Evolutionary conservation across 352 stramenopile species (phyloP).

Genomic region (Elongisporangium undulatum): DNA sequence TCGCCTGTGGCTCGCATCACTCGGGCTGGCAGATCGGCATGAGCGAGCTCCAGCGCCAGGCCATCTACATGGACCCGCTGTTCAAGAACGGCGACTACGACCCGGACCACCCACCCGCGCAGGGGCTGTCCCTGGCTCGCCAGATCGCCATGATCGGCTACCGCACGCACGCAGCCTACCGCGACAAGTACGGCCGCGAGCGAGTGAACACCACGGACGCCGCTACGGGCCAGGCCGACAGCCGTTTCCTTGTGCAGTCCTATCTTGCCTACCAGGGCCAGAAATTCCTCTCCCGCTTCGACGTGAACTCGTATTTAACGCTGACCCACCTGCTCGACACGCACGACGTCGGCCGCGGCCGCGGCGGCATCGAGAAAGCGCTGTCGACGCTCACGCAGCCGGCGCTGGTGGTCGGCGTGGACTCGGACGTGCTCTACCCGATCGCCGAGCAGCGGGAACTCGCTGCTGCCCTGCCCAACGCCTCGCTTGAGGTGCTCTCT

Average conservation of each 20-base stretch:
- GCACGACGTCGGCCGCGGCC: constrained; percentile 89
- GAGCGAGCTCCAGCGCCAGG: constrained; percentile 93
- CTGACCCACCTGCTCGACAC: constrained; percentile 96
- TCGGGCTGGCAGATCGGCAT: constrained; percentile 97
- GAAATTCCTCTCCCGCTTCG: constrained; percentile 95
- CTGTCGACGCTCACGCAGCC: constrained; percentile 60
- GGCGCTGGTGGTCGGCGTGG: constrained; percentile 91
- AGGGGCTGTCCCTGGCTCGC: constrained; percentile 88
- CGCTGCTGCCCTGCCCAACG: constrained; percentile 72
- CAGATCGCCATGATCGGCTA: constrained; percentile 98
- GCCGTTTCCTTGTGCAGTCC: constrained; percentile 73
- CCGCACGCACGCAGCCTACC: constrained; percentile 90
- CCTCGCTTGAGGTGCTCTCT: constrained; percentile 85
- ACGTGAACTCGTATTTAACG: constrained; percentile 95
- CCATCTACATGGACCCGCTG: constrained; percentile 94
- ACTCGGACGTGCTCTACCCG: constrained; percentile 95
- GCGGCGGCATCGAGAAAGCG: constrained; percentile 71
- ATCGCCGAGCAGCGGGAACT: constrained; percentile 91
- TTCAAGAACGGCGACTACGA: constrained; percentile 87
- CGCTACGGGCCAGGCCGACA: constrained; percentile 13
- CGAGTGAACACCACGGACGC: constrained; percentile 17
- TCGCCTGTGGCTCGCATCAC: constrained; percentile 92
- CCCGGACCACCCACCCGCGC: constrained; percentile 45
- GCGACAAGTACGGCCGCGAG: constrained; percentile 90
- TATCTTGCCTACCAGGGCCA: constrained; percentile 91